Base-by-base conservation (phyloP, 768 basidiomycete genomes). In the Lactarius hengduanensis region DNA sequence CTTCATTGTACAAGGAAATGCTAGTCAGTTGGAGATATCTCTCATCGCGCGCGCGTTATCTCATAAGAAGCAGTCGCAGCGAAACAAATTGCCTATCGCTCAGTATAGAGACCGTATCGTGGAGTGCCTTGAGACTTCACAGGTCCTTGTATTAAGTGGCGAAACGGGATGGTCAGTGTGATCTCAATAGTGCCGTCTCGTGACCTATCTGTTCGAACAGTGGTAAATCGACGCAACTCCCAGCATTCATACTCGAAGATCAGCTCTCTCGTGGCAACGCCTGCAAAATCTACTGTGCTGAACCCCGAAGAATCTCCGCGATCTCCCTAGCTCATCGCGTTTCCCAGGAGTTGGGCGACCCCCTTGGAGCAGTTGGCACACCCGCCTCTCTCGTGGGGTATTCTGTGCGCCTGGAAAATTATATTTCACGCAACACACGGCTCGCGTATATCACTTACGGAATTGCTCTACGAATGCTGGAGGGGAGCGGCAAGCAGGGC, bases 161-260 rank as follows among this genome's bases (percentile, higher is more conserved):
- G 89, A 91, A 73, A 91, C 89, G 11, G 89, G 90, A 67, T 91
- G 89, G 86, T 85, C 62, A 66, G 79, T 67, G 22, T 8, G 4
- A 13, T 57, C 15, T n/a, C 28, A 63, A 60, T 59, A 64, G 72
- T 45, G 68, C 26, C 16, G 22, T 58, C 26, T 59, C 15, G 28
- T 60, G 34, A 63, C 16, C 36, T 9, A 38, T 22, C 55, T 64
- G 15, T 47, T 61, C 59, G 61, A 11, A 60, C 60, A 95, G 94
- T 72, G 96, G 96, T 10, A 99, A 99, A 79, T 97, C 95, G 2
- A 98, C 96, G 0, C 96, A 98, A 78, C 86, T 98, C 4, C 96
- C 96, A 4, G 83, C 90, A 0, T 98, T 95, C 78, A 90, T 98
- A 69, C 83, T 99, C 11, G 96, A 99, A 75, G 88, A 96, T 72